Conservation (phyloP, 352 stramenopile genomes). For the Saprolegnia diclina region DNA sequence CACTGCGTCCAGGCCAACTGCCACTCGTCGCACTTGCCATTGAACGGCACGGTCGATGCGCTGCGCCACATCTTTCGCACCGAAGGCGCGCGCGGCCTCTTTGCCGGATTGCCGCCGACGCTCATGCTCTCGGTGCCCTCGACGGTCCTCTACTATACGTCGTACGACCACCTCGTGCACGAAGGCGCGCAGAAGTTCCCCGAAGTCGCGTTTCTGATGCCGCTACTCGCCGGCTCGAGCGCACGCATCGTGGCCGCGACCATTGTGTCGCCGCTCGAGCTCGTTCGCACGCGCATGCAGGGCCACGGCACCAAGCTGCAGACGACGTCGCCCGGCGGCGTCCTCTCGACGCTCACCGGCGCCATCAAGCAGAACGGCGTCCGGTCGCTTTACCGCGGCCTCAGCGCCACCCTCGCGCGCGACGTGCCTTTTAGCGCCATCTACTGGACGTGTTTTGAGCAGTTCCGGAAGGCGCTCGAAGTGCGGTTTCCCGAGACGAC, state of each 20-base stretch:
- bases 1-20: conserved; percentile 10
- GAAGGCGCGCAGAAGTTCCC: conserved; percentile 39
- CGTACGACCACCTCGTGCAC: conserved; percentile 85
- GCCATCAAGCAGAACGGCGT: conserved; percentile 68
- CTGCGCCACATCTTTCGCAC: conserved; percentile 74
- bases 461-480: conserved; percentile 32
- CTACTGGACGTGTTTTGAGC: conserved; percentile 92
- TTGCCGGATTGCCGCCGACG: conserved; percentile 83
- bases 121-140: conserved; percentile 92
- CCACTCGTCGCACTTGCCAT: neutral
- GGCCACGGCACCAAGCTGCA: conserved; percentile 29
- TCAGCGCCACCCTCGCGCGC: conserved; percentile 86
- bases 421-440: conserved; percentile 95
- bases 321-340: conserved; percentile 24
- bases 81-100: conserved; percentile 75
- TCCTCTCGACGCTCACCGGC: conserved; percentile 44
- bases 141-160: conserved; percentile 93
- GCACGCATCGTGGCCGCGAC: conserved; percentile 69
- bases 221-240: conserved; percentile 58
- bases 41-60: conserved; percentile 56
- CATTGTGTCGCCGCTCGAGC: conserved; percentile 81
- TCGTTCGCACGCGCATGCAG: conserved; percentile 86
- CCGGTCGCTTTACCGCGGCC: conserved; percentile 73
- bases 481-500: conserved; percentile 10
- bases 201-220: conserved; percentile 38